phyloP scores from a whole-genome alignment of 202 grass and related monocot genomes.

The Setaria italica region DNA sequence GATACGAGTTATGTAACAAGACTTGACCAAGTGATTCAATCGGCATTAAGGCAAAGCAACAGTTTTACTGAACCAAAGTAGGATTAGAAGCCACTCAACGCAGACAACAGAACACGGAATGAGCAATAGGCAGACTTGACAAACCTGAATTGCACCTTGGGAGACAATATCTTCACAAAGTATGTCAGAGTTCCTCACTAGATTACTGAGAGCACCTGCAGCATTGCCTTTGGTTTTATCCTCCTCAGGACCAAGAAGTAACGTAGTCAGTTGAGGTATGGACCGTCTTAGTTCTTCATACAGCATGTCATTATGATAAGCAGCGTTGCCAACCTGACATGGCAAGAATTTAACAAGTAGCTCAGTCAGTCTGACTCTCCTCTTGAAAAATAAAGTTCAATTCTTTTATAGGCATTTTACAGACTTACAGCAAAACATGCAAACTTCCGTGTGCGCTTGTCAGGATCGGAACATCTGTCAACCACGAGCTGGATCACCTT shows the following conservation, averaged over 20 bases:
- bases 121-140: slow-evolving; percentile 15
- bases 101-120: slow-evolving; percentile 16
- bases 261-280: slow-evolving; percentile 82
- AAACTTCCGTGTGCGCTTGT: slow-evolving; percentile 93
- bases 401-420: background rate
- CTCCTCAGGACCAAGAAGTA: slow-evolving; percentile 85
- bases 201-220: slow-evolving; percentile 89
- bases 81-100: background rate
- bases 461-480: slow-evolving; percentile 89
- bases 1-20: background rate
- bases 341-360: background rate
- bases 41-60: background rate
- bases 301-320: slow-evolving; percentile 92
- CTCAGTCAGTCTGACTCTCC: background rate
- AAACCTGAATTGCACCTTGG: slow-evolving; percentile 81
- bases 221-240: slow-evolving; percentile 98
- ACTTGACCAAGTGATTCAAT: background rate
- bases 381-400: background rate
- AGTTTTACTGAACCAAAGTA: background rate
- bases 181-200: slow-evolving; percentile 70
- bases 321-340: slow-evolving; percentile 91
- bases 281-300: slow-evolving; percentile 81
- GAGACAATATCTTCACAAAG: slow-evolving; percentile 79
- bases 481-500: slow-evolving; percentile 83
- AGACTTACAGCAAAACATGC: slow-evolving; percentile 96